phyloP scores from a whole-genome alignment of 1,139 yeast genomes.

The Taphrina deformans region DNA sequence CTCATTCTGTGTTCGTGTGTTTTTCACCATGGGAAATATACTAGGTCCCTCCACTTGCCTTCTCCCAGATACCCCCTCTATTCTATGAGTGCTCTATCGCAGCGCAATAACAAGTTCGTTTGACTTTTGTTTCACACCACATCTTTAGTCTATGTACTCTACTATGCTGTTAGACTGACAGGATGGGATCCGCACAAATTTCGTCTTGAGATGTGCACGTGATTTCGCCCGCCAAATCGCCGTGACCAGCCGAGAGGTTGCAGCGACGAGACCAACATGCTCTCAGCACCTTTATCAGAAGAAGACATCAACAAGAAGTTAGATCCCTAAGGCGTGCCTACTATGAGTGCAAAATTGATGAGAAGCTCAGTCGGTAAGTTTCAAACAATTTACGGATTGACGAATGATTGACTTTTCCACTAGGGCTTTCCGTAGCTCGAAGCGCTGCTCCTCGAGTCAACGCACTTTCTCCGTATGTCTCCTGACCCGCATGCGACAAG shows the following conservation, averaged over 20 bases:
- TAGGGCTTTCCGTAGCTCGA: slow-evolving; percentile 17
- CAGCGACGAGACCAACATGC: slow-evolving; percentile 1
- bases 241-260: background rate
- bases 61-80: too few relatives aligned
- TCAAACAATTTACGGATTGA: background rate
- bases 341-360: slow-evolving; percentile 20
- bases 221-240: background rate
- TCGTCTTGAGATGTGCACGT: background rate
- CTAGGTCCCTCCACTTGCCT: too few relatives aligned
- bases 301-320: background rate
- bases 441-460: slow-evolving; percentile 10
- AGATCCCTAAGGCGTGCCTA: background rate
- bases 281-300: background rate
- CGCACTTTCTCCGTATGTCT: slow-evolving; percentile 8
- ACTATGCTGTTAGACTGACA: too few relatives aligned
- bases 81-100: too few relatives aligned
- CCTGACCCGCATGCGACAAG: background rate
- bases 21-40: too few relatives aligned
- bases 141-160: too few relatives aligned
- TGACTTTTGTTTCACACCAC: too few relatives aligned
- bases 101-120: too few relatives aligned
- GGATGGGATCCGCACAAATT: too few relatives aligned
- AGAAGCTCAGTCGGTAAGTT: slow-evolving; percentile 11
- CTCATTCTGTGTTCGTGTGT: background rate
- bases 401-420: background rate